Conservation (phyloP, 2,329 filamentous ascomycete genomes). For the Tolypocladium guangdongense region DNA sequence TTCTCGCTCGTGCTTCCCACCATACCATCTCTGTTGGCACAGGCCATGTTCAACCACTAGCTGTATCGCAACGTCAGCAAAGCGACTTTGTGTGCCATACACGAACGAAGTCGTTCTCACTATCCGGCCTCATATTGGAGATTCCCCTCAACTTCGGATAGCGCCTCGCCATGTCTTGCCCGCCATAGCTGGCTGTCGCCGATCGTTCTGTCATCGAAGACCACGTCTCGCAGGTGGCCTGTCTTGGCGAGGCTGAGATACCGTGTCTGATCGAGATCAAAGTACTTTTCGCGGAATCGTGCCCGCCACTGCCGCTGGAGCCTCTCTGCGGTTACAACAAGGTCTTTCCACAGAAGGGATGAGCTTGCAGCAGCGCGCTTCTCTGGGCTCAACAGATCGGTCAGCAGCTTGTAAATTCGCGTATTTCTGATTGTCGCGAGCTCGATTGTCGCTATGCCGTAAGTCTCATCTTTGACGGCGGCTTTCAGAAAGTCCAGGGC, state of each 20-base stretch:
- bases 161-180: slow-evolving; percentile 18
- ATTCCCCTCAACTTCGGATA: slow-evolving; percentile 30
- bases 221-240: slow-evolving; percentile 30
- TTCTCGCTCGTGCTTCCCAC: slow-evolving; percentile 31
- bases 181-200: slow-evolving; percentile 25
- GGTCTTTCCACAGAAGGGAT: slow-evolving; percentile 21
- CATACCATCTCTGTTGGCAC: slow-evolving; percentile 45
- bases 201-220: slow-evolving; percentile 21
- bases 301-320: slow-evolving; percentile 31
- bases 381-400: slow-evolving; percentile 24
- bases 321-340: slow-evolving; percentile 22
- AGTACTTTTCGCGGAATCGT: slow-evolving; percentile 33
- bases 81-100: too few species aligned
- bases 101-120: slow-evolving; percentile 22
- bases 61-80: slow-evolving; percentile 22
- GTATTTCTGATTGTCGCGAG: slow-evolving; percentile 27
- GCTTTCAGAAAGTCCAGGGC: slow-evolving; percentile 28
- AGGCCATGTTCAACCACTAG: slow-evolving; percentile 48
- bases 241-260: slow-evolving; percentile 21
- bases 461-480: slow-evolving; percentile 26
- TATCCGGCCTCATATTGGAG: slow-evolving; percentile 34
- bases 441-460: slow-evolving; percentile 20
- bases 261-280: slow-evolving; percentile 34
- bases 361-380: slow-evolving; percentile 15
- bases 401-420: slow-evolving; percentile 33